Evolutionary conservation across 2,329 filamentous ascomycete species (phyloP).

Genomic region (Fusarium sp.): DNA sequence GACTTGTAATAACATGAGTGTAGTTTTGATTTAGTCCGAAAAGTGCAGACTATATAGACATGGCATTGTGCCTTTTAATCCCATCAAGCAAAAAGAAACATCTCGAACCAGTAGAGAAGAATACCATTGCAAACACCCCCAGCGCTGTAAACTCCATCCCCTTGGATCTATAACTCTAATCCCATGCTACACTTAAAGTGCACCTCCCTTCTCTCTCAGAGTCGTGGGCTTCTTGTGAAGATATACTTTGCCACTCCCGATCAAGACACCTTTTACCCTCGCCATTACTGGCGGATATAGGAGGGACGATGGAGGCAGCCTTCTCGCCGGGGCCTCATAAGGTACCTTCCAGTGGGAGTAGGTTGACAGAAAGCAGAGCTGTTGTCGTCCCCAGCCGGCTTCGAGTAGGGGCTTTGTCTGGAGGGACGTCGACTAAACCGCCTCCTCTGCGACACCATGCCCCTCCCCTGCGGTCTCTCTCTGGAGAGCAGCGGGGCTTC

Average conservation of each 20-base stretch:
- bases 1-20: too few species aligned
- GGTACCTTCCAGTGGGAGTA: background rate
- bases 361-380: background rate
- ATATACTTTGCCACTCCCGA: background rate
- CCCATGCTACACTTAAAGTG: background rate
- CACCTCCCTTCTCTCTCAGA: background rate
- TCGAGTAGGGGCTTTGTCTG: slow-evolving; percentile 1
- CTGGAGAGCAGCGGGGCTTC: background rate
- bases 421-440: background rate
- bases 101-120: background rate
- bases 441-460: background rate
- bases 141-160: too few species aligned
- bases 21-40: too few species aligned
- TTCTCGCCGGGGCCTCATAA: background rate
- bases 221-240: background rate
- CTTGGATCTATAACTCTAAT: background rate
- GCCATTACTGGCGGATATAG: background rate
- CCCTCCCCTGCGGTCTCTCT: background rate
- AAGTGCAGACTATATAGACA: too few species aligned
- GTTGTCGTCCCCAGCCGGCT: background rate
- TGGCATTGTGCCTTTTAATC: background rate
- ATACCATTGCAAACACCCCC: background rate
- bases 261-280: background rate
- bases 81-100: background rate
- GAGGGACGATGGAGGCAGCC: background rate